Evolutionary conservation across 2,329 filamentous ascomycete species (phyloP).

Genomic region (Talaromyces sp.): DNA sequence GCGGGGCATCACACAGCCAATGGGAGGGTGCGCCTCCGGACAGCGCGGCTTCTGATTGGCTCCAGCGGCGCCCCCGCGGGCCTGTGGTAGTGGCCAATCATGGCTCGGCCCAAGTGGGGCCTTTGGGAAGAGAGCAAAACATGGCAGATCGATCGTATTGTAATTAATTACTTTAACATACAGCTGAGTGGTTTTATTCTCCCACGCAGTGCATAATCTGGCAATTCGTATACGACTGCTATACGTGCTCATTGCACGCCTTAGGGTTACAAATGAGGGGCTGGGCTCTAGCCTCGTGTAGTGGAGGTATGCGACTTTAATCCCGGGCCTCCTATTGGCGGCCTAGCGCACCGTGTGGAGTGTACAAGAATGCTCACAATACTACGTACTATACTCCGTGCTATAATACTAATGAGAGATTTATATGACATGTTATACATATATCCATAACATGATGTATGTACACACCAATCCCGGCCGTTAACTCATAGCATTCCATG

Average conservation of each 20-base stretch:
- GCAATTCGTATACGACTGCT: too few relatives aligned
- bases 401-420: background rate
- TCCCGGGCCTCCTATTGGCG: background rate
- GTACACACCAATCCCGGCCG: too few relatives aligned
- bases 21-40: background rate
- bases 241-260: too few relatives aligned
- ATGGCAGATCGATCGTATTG: background rate
- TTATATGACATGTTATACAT: background rate
- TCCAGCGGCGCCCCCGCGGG: background rate
- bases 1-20: background rate
- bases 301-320: background rate
- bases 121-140: background rate
- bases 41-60: background rate
- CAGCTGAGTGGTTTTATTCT: too few relatives aligned
- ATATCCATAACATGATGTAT: too few relatives aligned
- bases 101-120: background rate
- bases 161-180: too few relatives aligned
- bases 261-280: too few relatives aligned
- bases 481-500: background rate
- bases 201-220: too few relatives aligned
- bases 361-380: background rate
- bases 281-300: background rate
- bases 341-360: background rate
- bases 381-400: too few relatives aligned
- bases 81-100: background rate